phyloP scores from a whole-genome alignment of 345 rosid species.

The Gossypium ekmanianum region DNA sequence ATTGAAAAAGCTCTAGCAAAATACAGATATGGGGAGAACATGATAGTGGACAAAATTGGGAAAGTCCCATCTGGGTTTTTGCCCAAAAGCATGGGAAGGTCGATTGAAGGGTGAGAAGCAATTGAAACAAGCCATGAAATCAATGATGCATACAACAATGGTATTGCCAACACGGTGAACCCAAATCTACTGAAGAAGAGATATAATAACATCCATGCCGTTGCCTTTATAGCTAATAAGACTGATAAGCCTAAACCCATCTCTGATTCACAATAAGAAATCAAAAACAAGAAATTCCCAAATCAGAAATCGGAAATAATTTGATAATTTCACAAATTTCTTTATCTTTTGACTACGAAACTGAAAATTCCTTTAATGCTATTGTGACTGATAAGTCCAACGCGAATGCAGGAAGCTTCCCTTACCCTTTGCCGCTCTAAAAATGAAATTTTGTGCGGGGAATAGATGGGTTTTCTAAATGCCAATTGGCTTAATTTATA shows the following conservation, averaged over 20 bases:
- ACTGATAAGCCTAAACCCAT: slow-evolving; percentile 60
- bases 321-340: background rate
- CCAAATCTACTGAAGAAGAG: slow-evolving; percentile 27
- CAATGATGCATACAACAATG: slow-evolving; percentile 50
- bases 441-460: background rate
- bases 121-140: slow-evolving; percentile 34
- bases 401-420: background rate
- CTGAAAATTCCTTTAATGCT: background rate
- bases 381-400: background rate
- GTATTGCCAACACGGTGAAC: slow-evolving; percentile 32
- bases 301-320: background rate
- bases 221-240: slow-evolving; percentile 38
- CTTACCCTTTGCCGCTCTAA: background rate
- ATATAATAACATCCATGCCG: slow-evolving; percentile 31
- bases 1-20: slow-evolving; percentile 45
- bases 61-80: slow-evolving; percentile 59
- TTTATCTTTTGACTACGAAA: background rate
- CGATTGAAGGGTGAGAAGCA: slow-evolving; percentile 44
- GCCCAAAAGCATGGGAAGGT: slow-evolving; percentile 52
- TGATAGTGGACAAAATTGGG: slow-evolving; percentile 50
- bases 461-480: no score
- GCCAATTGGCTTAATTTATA: no score
- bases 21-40: slow-evolving; percentile 55
- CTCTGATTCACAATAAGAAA: background rate
- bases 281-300: background rate